A percentile compares a stretch with the other conserved stretches of the same genome.
phyloP scores from a whole-genome alignment of 805 yeast species.

The Maudiozyma serrabonitensis region DNA sequence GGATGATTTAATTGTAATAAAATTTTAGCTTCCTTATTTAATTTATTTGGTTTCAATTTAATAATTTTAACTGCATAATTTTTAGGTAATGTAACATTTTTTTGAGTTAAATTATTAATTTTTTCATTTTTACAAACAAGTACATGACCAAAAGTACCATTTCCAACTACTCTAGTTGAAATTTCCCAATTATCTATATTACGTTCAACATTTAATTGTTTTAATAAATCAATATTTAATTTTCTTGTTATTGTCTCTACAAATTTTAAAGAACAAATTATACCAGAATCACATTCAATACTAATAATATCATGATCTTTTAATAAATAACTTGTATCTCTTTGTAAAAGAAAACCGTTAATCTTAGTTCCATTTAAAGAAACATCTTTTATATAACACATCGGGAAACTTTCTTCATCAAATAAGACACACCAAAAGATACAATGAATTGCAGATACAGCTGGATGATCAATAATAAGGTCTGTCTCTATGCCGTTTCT shows the following conservation, averaged over 20 bases:
- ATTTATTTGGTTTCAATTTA: constrained; percentile 21
- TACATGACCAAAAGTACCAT: constrained; percentile 53
- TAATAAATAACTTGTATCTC: constrained; percentile 29
- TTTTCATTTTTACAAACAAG: constrained; percentile 10
- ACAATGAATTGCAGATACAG: constrained; percentile 41
- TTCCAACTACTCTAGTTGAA: constrained; percentile 36
- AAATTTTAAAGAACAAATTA: constrained; percentile 1
- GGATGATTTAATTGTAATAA: constrained; percentile 35
- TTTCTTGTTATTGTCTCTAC: background rate
- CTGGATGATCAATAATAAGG: constrained; percentile 29
- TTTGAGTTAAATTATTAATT: background rate
- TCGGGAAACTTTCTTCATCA: constrained; percentile 37
- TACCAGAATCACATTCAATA: constrained; percentile 22
- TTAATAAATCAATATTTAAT: background rate
- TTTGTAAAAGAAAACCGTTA: constrained; percentile 29
- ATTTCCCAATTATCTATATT: constrained; percentile 34
- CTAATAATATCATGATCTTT: constrained; percentile 33
- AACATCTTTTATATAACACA: constrained; percentile 40
- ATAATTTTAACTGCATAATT: constrained; percentile 38
- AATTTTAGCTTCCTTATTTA: constrained; percentile 37
- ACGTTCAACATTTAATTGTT: constrained; percentile 14
- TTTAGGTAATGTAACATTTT: background rate
- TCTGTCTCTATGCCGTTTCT: constrained; percentile 30
- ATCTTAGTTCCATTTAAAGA: constrained; percentile 45
- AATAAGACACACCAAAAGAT: constrained; percentile 40